Evolutionary conservation across 2,329 filamentous ascomycete species (phyloP).

Genomic region (Cladobotryum protrusum): DNA sequence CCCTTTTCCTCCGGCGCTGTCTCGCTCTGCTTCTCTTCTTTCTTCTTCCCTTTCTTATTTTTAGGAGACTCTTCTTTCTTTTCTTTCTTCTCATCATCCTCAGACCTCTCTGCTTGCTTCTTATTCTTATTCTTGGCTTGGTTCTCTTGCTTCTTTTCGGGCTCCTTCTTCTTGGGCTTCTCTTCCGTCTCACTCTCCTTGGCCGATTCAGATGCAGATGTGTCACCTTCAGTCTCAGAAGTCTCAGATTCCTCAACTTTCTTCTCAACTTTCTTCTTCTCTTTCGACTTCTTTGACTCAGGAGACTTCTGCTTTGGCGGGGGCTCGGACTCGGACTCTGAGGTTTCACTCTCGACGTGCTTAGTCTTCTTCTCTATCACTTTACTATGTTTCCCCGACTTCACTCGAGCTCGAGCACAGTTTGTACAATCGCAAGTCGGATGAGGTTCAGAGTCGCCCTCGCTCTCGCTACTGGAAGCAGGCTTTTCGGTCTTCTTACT

Average conservation of each 20-base stretch:
- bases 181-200: neutral
- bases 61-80: slow-evolving; percentile 1
- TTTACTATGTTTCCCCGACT: slow-evolving; percentile 7
- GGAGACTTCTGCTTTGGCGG: neutral
- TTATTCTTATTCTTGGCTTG: slow-evolving; percentile 6
- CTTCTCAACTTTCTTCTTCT: slow-evolving; percentile 8
- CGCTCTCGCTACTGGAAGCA: slow-evolving; percentile 18
- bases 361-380: slow-evolving; percentile 8
- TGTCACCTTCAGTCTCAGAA: slow-evolving; percentile 7
- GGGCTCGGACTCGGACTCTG: slow-evolving; percentile 18
- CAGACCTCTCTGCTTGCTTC: neutral
- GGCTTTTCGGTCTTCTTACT: slow-evolving; percentile 15
- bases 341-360: slow-evolving; percentile 7
- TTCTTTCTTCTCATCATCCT: neutral
- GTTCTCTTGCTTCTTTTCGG: slow-evolving; percentile 4
- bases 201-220: slow-evolving; percentile 8
- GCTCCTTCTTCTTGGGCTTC: slow-evolving; percentile 6
- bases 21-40: neutral
- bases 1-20: too few relatives aligned
- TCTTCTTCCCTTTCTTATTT: neutral
- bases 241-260: slow-evolving; percentile 4
- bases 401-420: slow-evolving; percentile 16
- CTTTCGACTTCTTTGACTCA: slow-evolving; percentile 3
- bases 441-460: slow-evolving; percentile 29
- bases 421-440: slow-evolving; percentile 23